phyloP scores from a whole-genome alignment of 1,139 yeast genomes.

The Chernovozyma aurita region DNA sequence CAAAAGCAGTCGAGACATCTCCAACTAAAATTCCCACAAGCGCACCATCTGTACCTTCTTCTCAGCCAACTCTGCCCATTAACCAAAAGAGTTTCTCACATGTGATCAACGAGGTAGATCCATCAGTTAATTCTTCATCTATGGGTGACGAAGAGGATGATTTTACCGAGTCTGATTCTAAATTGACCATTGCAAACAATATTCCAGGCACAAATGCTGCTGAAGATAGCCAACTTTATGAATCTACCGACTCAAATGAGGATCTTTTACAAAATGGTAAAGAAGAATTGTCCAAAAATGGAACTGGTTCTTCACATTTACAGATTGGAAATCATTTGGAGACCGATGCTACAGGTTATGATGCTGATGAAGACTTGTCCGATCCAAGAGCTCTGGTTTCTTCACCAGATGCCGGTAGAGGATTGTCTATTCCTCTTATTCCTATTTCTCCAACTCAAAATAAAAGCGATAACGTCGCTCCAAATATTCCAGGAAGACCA shows the following conservation, averaged over 20 bases:
- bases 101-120: no score
- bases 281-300: conserved; percentile 11
- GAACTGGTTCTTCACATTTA: conserved; percentile 15
- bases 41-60: conserved; percentile 7
- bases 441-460: background rate
- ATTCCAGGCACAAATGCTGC: no score
- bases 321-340: conserved; percentile 14
- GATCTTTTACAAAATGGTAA: conserved; percentile 3
- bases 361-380: conserved; percentile 42
- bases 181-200: no score
- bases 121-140: conserved; percentile 20
- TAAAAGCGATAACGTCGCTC: no score
- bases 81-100: no score
- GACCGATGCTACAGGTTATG: conserved; percentile 37
- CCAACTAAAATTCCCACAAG: conserved; percentile 12
- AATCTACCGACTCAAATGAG: conserved; percentile 9
- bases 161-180: conserved; percentile 18
- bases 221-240: no score
- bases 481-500: conserved; percentile 3
- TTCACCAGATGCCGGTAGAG: background rate
- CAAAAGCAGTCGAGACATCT: conserved; percentile 7
- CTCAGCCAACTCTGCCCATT: no score
- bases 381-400: conserved; percentile 15
- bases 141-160: conserved; percentile 28
- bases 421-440: background rate